phyloP scores from a whole-genome alignment of 305 asterid species.

The Fraxinus paxiana region DNA sequence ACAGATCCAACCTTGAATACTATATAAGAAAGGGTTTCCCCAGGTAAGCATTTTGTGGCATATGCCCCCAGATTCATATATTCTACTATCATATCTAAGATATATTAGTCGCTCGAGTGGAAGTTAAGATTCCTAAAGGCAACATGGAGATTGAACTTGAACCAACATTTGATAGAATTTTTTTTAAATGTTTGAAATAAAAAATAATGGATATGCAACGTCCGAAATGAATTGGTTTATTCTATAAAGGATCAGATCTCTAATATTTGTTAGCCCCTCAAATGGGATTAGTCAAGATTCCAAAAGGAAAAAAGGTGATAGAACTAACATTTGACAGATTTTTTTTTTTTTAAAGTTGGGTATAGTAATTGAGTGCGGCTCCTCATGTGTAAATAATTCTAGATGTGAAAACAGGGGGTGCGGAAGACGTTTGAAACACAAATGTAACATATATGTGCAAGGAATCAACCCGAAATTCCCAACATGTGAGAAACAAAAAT shows the following conservation, averaged over 20 bases:
- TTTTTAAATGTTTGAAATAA: neutral
- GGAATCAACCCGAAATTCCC: too few species aligned
- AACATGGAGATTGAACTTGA: neutral
- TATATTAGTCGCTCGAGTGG: neutral
- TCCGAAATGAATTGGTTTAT: neutral
- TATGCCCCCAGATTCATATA: neutral
- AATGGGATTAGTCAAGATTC: neutral
- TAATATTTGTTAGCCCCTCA: neutral
- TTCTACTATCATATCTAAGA: neutral
- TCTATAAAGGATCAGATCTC: neutral
- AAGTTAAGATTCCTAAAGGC: neutral
- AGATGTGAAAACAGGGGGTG: neutral
- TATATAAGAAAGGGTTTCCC: neutral
- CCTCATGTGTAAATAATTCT: neutral
- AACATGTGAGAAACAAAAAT: too few species aligned
- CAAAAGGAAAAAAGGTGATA: neutral
- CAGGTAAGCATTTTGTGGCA: neutral
- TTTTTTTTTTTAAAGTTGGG: neutral
- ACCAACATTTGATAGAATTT: neutral
- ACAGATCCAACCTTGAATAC: neutral
- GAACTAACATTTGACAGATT: neutral
- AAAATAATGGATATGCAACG: neutral
- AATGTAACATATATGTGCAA: neutral
- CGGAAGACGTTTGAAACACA: neutral
- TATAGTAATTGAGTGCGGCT: neutral